Base-by-base conservation (phyloP, 208 protist species). In the Perkinsela sp. region DNA sequence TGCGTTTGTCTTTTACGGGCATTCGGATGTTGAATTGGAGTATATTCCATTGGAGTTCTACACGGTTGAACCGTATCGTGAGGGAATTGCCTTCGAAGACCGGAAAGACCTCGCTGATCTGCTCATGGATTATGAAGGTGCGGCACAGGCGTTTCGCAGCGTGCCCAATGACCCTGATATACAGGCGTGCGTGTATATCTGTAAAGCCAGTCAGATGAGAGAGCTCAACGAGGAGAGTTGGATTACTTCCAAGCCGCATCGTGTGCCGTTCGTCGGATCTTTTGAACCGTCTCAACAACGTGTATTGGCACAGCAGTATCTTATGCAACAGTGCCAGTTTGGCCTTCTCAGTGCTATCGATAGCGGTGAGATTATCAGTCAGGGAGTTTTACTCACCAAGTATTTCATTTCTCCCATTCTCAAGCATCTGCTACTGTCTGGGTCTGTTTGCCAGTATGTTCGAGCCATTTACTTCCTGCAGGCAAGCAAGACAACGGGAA, bases 31-130 rank as follows among this genome's bases (percentile, higher is more conserved):
- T 31, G 83, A 90, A 68, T 76, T 93, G 67, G 89, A 79, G 0
- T 79, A 83, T 76, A 77, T 93, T 65, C 88, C 88, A 22, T 81
- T 93, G 65, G 88, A 93, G 72, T 90, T 93, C 77, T 93, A 82
- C 75, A 90, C 82, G n/a, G 69, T 90, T 30, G 86, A 93, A 75
- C 83, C 83, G 1, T 93, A 88, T 75, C 86, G 88, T 65, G 88
- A 93, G 75, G 80, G 90, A 69, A 79, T 92, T 29, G 77, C 81
- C 2, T 90, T 92, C 70, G 71, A 74, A 0, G 72, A 90, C 67
- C 84, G 86, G 69, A 90, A 90, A 72, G 87, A 82, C 2, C 78
- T 93, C 29, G 76, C 80, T 0, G 74, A 75, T 31, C 79, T 82
- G 29, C 88, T 82, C 73, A 80, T 67, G 71, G 77, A 74, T 40